phyloP scores from a whole-genome alignment of 148 eudicot genomes.

The Spergularia bocconei region DNA sequence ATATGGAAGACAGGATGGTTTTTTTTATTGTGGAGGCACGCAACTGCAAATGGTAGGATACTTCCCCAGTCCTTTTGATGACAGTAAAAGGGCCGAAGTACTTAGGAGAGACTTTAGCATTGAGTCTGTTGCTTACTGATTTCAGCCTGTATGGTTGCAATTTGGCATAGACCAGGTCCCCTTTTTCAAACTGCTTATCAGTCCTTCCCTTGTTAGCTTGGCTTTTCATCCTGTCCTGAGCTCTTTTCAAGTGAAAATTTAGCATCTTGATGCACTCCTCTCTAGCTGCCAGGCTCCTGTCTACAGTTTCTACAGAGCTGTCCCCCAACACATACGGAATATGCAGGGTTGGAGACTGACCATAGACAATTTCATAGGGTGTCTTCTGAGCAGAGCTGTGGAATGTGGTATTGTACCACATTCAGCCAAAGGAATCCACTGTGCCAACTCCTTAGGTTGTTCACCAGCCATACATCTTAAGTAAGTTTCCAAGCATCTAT shows the following conservation, averaged over 20 bases:
- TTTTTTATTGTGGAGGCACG: neutral
- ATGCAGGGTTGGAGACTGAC: neutral
- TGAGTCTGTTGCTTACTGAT: neutral
- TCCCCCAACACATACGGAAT: neutral
- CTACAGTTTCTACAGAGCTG: neutral
- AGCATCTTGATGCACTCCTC: neutral
- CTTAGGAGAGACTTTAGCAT: neutral
- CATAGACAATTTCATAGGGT: conserved; percentile 8
- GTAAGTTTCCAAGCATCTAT: conserved; percentile 12
- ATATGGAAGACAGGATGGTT: neutral
- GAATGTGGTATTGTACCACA: conserved; percentile 13
- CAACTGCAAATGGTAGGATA: neutral
- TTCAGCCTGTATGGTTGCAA: neutral
- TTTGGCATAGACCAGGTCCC: neutral
- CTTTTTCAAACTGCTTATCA: neutral
- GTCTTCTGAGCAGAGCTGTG: neutral
- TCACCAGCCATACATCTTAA: neutral
- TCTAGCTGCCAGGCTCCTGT: neutral
- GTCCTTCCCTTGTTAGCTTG: neutral
- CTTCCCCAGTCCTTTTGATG: neutral
- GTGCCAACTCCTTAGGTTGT: neutral
- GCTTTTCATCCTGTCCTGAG: neutral
- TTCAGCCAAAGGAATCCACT: conserved; percentile 1
- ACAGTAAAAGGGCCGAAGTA: neutral
- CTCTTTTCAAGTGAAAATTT: neutral